These are phyloP conservation scores for Amoebophrya sp. DNA, from an alignment of 169 alveolate species.

Conservation along the genomic window DNA sequence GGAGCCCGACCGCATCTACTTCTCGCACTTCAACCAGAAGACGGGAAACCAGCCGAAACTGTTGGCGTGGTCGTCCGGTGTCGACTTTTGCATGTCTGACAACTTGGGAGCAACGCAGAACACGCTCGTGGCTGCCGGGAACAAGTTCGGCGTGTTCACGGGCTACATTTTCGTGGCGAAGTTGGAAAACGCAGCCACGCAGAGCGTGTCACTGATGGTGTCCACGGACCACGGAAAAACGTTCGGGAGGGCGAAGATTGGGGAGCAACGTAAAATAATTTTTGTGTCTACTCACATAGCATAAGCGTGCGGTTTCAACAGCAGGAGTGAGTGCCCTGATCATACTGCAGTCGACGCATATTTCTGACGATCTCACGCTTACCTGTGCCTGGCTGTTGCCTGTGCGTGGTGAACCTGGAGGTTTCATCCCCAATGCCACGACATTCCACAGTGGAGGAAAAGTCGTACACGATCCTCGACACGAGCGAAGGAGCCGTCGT, in stretches of 20 bases:
- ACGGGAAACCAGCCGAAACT: background rate
- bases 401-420: no score
- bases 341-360: no score
- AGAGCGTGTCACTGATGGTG: conserved; percentile 75
- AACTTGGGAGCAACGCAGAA: conserved; percentile 40
- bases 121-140: conserved; percentile 73
- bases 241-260: background rate
- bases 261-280: background rate
- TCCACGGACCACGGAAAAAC: conserved; percentile 54
- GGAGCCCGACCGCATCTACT: background rate
- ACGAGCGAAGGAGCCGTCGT: conserved; percentile 90
- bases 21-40: background rate
- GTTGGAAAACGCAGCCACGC: conserved; percentile 41
- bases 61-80: background rate
- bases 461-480: conserved; percentile 82
- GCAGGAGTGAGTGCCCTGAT: no score
- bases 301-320: no score
- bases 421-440: no score
- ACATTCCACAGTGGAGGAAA: conserved; percentile 70
- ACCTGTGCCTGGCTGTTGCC: no score
- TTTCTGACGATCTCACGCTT: no score
- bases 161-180: conserved; percentile 83
- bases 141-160: conserved; percentile 73
- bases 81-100: conserved; percentile 24
- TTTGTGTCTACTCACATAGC: no score